phyloP scores from a whole-genome alignment of 2,329 filamentous ascomycete species.

The Blastomyces emzantsi region DNA sequence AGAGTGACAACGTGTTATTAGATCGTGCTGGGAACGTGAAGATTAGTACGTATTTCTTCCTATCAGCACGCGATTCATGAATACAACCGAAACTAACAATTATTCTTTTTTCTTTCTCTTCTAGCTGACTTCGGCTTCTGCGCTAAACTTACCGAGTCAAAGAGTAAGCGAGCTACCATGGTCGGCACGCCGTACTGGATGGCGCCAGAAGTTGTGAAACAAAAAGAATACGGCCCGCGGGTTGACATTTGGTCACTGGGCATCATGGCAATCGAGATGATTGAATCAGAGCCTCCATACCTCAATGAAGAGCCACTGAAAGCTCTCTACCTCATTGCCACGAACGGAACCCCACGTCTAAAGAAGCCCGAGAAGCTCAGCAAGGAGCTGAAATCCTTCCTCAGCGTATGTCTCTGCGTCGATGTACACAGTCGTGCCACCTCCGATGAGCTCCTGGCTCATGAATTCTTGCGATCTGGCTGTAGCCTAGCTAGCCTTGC shows the following conservation, averaged over 20 bases:
- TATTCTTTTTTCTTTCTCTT: slow-evolving; percentile 36
- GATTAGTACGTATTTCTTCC: slow-evolving; percentile 61
- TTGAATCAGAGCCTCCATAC: slow-evolving; percentile 95
- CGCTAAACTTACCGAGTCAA: slow-evolving; percentile 93
- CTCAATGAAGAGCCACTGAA: slow-evolving; percentile 97
- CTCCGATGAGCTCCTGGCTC: slow-evolving; percentile 75
- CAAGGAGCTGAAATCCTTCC: slow-evolving; percentile 95
- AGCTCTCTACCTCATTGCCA: slow-evolving; percentile 93
- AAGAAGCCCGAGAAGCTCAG: slow-evolving; percentile 98
- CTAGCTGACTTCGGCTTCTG: slow-evolving; percentile 97
- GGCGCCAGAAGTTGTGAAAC: slow-evolving; percentile 98
- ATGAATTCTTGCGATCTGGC: slow-evolving; percentile 91
- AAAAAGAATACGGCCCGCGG: slow-evolving; percentile 97
- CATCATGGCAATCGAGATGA: slow-evolving; percentile 99
- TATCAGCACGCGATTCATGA: slow-evolving; percentile 9
- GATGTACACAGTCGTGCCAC: slow-evolving; percentile 92
- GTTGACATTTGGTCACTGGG: slow-evolving; percentile 98
- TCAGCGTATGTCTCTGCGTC: slow-evolving; percentile 92
- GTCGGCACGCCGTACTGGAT: slow-evolving; percentile 99
- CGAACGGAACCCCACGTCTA: slow-evolving; percentile 88
- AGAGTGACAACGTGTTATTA: slow-evolving; percentile 95
- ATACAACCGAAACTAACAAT: slow-evolving; percentile 15
- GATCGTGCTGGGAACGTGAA: slow-evolving; percentile 95
- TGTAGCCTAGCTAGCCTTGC: slow-evolving; percentile 75
- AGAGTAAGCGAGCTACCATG: slow-evolving; percentile 97